Evolutionary conservation across 192 early-diverging fungal genomes (phyloP), one percentile per base, ranked within the genome.

Genomic region (Coemansia sp.): DNA sequence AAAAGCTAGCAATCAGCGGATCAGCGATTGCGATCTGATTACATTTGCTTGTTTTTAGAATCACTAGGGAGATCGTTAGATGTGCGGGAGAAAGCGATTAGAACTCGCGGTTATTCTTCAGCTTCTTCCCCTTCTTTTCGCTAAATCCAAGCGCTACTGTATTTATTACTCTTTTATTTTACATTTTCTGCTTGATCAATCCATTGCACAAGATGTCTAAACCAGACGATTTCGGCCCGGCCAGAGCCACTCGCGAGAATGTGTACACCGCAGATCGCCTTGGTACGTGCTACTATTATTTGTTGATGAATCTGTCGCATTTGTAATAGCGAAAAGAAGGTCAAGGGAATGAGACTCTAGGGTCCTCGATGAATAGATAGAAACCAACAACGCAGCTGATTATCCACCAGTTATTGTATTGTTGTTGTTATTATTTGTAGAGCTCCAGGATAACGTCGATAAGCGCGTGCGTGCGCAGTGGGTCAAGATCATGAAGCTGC

Each of bases 401-500:
- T 25, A 14, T 14, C 37, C 8, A 1, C 14, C 54, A 17, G 5
- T 54, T 40, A 25, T 19, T 41, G 17, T 59, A 8, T 42, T 40
- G 10, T 39, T 32, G 44, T 59, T 40, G 13, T 39, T 32, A 51
- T 59, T 32, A 0, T 46, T 40, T 69, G 62, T 83, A 83, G 81
- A 77, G 63, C 63, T 83, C 51, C 72, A 68, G n/a, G 77, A 79
- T 22, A 76, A 79, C 72, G 88, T 90, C 32, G 92, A 93, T 71
- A 90, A 87, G 55, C 86, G 89, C 73, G 86, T 93, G 81, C 89
- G 90, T 48, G 93, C 95, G 74, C 87, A 95, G 70, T 93, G 95
- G 91, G 90, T 98, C n/a, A 90, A 91, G 63, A 88, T 86, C 39
- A 90, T 95, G 89, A 94, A 97, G 84, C 86, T 92, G 61, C 87